These are phyloP conservation scores for Colletotrichum agaves DNA, from an alignment of 2,329 filamentous ascomycete genomes.

Conservation along the genomic window DNA sequence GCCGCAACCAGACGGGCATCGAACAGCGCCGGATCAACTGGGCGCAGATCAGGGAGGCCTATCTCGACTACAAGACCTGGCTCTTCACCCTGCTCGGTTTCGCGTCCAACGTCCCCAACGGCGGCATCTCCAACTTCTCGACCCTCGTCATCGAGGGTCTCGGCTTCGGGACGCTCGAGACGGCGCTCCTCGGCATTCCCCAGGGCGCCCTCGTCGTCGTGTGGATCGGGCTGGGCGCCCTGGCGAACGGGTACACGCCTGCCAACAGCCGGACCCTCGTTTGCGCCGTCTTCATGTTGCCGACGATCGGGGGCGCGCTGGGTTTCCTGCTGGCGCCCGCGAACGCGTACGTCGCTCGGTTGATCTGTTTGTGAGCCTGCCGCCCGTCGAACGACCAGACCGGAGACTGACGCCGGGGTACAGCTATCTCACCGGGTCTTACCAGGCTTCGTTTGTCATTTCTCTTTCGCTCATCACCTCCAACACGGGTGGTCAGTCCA, in stretches of 20 bases:
- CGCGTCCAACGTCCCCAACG: conserved; percentile 65
- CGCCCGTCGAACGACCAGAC: background rate
- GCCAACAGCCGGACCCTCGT: conserved; percentile 63
- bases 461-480: conserved; percentile 58
- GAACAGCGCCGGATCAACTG: conserved; percentile 67
- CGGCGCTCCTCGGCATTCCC: conserved; percentile 51
- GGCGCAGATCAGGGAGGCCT: conserved; percentile 65
- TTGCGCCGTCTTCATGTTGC: conserved; percentile 65
- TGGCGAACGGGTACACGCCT: conserved; percentile 52
- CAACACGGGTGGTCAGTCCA: conserved; percentile 67
- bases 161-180: conserved; percentile 57
- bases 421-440: conserved; percentile 50
- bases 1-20: conserved; percentile 68
- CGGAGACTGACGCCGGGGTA: background rate
- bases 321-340: conserved; percentile 65
- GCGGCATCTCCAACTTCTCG: conserved; percentile 69
- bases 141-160: conserved; percentile 69
- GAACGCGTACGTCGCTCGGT: conserved; percentile 60
- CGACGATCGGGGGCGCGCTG: conserved; percentile 68
- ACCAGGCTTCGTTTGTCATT: conserved; percentile 53
- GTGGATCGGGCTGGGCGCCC: conserved; percentile 54
- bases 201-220: conserved; percentile 50
- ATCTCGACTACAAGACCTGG: conserved; percentile 68
- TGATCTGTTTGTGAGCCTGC: conserved; percentile 62
- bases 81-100: conserved; percentile 65